Evolutionary conservation across 2,329 filamentous ascomycete genomes (phyloP).

Genomic region (Diaporthe sp.): DNA sequence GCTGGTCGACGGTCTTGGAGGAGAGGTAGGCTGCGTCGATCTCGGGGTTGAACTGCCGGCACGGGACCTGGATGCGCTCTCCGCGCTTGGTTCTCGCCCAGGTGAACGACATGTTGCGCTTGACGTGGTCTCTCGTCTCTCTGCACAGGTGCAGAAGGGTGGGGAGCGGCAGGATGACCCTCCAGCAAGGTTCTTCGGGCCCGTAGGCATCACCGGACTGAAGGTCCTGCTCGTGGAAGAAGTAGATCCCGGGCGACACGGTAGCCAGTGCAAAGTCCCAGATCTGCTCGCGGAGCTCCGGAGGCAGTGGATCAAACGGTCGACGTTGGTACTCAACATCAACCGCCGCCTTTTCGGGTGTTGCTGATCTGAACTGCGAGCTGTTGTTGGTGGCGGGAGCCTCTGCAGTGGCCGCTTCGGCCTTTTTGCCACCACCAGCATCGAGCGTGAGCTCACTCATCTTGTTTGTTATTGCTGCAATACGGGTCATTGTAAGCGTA

Average conservation of each 20-base stretch:
- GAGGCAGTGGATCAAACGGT: conserved; percentile 7
- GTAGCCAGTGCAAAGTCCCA: conserved; percentile 18
- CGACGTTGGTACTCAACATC: neutral
- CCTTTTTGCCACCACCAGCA: neutral
- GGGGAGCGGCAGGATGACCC: conserved; percentile 4
- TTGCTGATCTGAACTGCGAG: neutral
- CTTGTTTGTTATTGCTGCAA: neutral
- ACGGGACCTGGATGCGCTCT: neutral
- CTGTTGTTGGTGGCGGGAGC: neutral
- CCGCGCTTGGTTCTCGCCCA: conserved; percentile 22
- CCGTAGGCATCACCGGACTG: conserved; percentile 3
- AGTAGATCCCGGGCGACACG: conserved; percentile 8
- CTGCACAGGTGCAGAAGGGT: conserved; percentile 7
- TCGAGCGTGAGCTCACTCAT: conserved; percentile 11
- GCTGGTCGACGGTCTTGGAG: conserved; percentile 22
- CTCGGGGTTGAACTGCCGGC: conserved; percentile 16
- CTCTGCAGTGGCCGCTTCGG: neutral
- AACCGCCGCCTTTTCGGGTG: neutral
- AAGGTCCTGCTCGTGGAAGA: conserved; percentile 30
- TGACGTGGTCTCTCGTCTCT: neutral
- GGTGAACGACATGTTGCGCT: conserved; percentile 1
- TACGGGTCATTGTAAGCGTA: neutral
- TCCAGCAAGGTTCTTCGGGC: neutral
- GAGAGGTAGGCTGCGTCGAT: conserved; percentile 22
- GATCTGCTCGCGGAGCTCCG: conserved; percentile 11